These are phyloP conservation scores for Lactifluus hygrophoroides DNA, from an alignment of 768 basidiomycete genomes.

Conservation along the genomic window DNA sequence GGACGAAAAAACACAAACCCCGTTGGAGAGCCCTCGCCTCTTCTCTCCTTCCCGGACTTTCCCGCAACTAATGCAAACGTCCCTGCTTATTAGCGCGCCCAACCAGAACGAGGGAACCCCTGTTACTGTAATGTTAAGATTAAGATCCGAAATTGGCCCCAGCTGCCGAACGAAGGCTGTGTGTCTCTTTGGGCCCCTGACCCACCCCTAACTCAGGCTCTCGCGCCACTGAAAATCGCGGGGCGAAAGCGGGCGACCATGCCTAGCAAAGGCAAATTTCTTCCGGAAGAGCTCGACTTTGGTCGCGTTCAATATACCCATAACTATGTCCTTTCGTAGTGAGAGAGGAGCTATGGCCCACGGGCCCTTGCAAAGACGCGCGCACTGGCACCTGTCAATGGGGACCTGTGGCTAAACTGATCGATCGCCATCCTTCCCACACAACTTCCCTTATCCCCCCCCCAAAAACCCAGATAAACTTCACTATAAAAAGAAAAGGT, in stretches of 20 bases:
- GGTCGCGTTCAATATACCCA: constrained; percentile 4
- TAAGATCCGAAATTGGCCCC: neutral
- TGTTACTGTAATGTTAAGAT: too few species aligned
- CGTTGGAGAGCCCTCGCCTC: neutral
- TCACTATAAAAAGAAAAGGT: neutral
- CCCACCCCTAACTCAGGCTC: too few species aligned
- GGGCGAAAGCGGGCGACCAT: neutral
- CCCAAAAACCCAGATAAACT: neutral
- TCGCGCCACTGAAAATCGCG: neutral
- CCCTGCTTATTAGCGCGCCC: constrained; percentile 1
- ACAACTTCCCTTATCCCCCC: neutral
- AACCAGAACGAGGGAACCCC: neutral
- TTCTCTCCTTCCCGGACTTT: neutral
- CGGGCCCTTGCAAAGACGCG: too few species aligned
- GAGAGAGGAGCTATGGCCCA: too few species aligned
- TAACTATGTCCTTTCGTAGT: too few species aligned
- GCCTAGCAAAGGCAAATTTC: neutral
- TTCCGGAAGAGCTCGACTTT: neutral
- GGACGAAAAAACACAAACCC: too few species aligned
- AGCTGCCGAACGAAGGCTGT: neutral
- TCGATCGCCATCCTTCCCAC: constrained; percentile 1
- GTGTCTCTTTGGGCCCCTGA: neutral
- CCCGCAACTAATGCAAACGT: neutral
- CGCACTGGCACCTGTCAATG: neutral
- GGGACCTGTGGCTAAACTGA: constrained; percentile 1